These are phyloP conservation scores for Eucalyptus brandiana DNA, from an alignment of 345 rosid species.

Conservation along the genomic window DNA sequence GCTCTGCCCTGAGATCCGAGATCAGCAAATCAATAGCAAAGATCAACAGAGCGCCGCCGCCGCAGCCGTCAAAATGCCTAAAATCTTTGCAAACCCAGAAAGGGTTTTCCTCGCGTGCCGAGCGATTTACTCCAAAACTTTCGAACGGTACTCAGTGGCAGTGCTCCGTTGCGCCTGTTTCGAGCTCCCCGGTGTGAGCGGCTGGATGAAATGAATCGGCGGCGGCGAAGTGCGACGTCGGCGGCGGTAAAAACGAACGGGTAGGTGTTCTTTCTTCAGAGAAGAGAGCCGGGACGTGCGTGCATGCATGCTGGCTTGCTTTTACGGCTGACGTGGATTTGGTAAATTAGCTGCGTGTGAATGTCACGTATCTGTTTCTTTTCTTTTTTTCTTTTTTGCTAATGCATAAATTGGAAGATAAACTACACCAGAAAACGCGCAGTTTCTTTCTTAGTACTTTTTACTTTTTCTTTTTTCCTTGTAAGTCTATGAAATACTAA, in stretches of 20 bases:
- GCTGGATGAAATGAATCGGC: background rate
- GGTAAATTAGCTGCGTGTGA: background rate
- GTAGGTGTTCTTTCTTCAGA: background rate
- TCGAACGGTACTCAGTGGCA: background rate
- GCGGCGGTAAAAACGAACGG: background rate
- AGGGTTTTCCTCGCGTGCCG: background rate
- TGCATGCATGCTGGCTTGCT: background rate
- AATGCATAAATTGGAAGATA: too few relatives aligned
- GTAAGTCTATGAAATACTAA: too few relatives aligned
- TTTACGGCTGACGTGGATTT: background rate
- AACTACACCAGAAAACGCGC: too few relatives aligned
- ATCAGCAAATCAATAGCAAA: background rate
- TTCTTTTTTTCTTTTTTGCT: too few relatives aligned
- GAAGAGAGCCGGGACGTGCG: background rate
- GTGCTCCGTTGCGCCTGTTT: background rate
- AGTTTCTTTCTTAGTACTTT: too few relatives aligned
- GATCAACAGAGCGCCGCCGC: background rate
- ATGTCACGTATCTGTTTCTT: background rate
- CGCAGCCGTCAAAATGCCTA: background rate
- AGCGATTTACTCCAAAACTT: background rate
- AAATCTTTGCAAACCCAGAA: background rate
- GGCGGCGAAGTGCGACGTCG: background rate
- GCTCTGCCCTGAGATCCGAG: background rate
- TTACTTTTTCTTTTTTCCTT: too few relatives aligned
- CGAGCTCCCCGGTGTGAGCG: background rate